Evolutionary conservation across 345 rosid genomes (phyloP).

Genomic region (Eucalyptus dawsonii): DNA sequence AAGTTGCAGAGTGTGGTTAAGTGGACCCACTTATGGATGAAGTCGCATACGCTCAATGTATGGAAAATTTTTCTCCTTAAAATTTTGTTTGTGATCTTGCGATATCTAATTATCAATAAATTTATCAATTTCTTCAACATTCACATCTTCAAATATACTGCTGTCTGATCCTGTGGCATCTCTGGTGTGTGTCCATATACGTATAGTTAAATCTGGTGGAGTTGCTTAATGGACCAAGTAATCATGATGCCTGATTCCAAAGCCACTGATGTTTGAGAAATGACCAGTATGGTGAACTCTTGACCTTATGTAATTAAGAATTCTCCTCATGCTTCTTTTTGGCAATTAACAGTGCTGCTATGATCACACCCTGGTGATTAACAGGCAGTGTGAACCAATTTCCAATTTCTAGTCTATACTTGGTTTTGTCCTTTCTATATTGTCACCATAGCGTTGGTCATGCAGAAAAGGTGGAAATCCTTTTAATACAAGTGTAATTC

Average conservation of each 20-base stretch:
- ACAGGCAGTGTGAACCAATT: not conserved
- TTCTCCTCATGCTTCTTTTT: not conserved
- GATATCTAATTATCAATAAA: not conserved
- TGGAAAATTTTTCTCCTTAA: not conserved
- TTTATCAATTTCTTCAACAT: not conserved
- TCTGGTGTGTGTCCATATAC: not conserved
- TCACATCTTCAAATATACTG: not conserved
- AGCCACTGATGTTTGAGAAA: not conserved
- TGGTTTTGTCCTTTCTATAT: not conserved
- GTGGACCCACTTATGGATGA: not conserved
- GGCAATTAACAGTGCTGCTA: not conserved
- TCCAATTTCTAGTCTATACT: not conserved
- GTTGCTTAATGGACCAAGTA: not conserved
- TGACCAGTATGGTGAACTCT: not conserved
- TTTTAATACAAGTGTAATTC: slow-evolving; percentile 62
- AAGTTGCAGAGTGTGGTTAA: not conserved
- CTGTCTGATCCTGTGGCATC: not conserved
- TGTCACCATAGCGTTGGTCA: not conserved
- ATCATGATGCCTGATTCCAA: not conserved
- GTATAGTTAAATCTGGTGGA: not conserved
- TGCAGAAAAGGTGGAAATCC: slow-evolving; percentile 93
- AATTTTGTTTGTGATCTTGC: not conserved
- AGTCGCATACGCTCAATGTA: not conserved
- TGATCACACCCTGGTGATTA: not conserved
- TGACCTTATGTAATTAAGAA: not conserved